A percentile compares a stretch with the other conserved stretches of the same genome.
Evolutionary conservation across 345 rosid species (phyloP).

Genomic region (Citrus cavaleriei): DNA sequence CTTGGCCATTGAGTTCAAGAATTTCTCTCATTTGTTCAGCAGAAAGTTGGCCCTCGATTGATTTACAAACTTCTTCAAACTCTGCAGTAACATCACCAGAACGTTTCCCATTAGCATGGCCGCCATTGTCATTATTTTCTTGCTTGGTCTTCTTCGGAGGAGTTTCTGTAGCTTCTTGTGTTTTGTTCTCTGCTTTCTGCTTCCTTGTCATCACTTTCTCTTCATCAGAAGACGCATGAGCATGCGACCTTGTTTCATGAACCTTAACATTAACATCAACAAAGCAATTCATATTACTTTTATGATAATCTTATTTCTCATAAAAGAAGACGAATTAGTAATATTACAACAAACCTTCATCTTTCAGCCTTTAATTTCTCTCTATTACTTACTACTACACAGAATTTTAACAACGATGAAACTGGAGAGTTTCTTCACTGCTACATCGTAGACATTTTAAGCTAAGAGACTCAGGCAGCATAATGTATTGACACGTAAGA

Average conservation of each 20-base stretch:
- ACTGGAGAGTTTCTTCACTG: not conserved
- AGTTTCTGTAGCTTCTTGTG: conserved; percentile 44
- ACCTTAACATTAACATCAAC: conserved; percentile 32
- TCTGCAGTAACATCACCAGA: conserved; percentile 28
- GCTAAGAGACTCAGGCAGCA: not conserved
- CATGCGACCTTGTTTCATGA: conserved; percentile 73
- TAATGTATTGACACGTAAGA: conserved; percentile 4
- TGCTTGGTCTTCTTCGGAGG: conserved; percentile 60
- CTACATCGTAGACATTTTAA: not conserved
- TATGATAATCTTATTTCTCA: no score
- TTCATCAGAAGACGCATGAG: conserved; percentile 48
- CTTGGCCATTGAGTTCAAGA: conserved; percentile 57
- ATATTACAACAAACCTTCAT: not conserved
- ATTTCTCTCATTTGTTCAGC: conserved; percentile 58
- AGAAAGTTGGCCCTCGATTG: conserved; percentile 46
- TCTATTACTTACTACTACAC: not conserved
- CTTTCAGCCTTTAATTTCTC: not conserved
- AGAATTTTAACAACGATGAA: not conserved
- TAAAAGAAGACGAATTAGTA: not conserved
- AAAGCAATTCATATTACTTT: not conserved
- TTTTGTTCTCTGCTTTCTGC: conserved; percentile 74
- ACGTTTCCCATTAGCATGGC: conserved; percentile 24
- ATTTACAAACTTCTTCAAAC: conserved; percentile 53
- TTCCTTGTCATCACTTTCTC: conserved; percentile 67
- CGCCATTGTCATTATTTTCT: conserved; percentile 24